Evolutionary conservation across 1,139 yeast species (phyloP).

Genomic region (Meyerozyma athensensis): DNA sequence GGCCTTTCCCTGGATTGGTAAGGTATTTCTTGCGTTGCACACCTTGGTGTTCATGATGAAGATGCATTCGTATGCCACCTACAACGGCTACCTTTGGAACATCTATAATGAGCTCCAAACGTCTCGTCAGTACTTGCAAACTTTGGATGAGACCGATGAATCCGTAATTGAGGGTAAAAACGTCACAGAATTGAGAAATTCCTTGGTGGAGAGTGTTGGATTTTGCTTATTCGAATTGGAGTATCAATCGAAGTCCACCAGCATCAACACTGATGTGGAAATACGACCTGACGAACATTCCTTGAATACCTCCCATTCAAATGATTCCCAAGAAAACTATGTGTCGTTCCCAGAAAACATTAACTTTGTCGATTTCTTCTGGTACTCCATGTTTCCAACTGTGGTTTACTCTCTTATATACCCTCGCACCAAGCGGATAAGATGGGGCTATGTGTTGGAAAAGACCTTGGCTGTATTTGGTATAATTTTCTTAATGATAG

Average conservation of each 20-base stretch:
- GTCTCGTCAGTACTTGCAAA: conserved; percentile 33
- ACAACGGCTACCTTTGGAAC: conserved; percentile 82
- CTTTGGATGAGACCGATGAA: conserved; percentile 14
- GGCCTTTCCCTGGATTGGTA: conserved; percentile 80
- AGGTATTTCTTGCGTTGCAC: conserved; percentile 76
- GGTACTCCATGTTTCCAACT: conserved; percentile 87
- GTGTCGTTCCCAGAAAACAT: conserved; percentile 67
- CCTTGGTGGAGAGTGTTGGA: conserved; percentile 44
- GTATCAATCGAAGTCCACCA: conserved; percentile 36
- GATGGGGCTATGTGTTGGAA: conserved; percentile 66
- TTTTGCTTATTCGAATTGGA: conserved; percentile 63
- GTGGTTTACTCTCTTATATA: conserved; percentile 74
- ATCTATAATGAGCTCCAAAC: conserved; percentile 52
- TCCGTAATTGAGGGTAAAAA: conserved; percentile 9
- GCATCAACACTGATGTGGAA: conserved; percentile 13
- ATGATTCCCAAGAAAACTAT: conserved; percentile 15
- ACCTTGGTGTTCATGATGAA: conserved; percentile 87
- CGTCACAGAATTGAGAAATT: conserved; percentile 17
- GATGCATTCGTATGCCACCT: conserved; percentile 85
- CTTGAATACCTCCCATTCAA: background rate
- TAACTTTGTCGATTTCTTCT: conserved; percentile 60
- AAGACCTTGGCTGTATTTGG: conserved; percentile 83
- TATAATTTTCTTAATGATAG: conserved; percentile 74
- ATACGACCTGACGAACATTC: conserved; percentile 13
- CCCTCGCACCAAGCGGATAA: conserved; percentile 67